Evolutionary conservation across 352 stramenopile species (phyloP).

Genomic region (Saprolegnia diclina): DNA sequence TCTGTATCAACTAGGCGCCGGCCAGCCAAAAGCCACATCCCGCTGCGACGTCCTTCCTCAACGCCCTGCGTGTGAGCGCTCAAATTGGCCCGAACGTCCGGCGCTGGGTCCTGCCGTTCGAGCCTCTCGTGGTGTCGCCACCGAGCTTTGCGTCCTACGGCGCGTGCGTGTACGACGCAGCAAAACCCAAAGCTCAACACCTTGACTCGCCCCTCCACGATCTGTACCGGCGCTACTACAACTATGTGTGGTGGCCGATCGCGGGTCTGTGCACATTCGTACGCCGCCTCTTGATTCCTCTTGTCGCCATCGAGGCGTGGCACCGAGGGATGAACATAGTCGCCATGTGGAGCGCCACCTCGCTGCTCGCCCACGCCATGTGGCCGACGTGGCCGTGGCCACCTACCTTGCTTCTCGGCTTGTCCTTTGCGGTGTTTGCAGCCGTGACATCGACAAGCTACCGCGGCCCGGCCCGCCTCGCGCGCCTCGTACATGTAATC

Average conservation of each 20-base stretch:
- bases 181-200: too few relatives aligned
- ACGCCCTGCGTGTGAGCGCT: slow-evolving; percentile 49
- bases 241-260: slow-evolving; percentile 54
- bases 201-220: too few relatives aligned
- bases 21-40: too few relatives aligned
- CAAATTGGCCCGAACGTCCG: slow-evolving; percentile 50
- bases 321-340: slow-evolving; percentile 64
- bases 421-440: too few relatives aligned
- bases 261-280: slow-evolving; percentile 63
- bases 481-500: too few relatives aligned
- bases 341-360: slow-evolving; percentile 54
- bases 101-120: slow-evolving; percentile 64
- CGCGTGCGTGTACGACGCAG: too few relatives aligned
- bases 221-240: slow-evolving; percentile 23
- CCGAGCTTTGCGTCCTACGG: slow-evolving; percentile 21
- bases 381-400: too few relatives aligned
- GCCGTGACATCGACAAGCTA: too few relatives aligned
- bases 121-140: slow-evolving; percentile 32
- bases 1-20: too few relatives aligned
- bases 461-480: too few relatives aligned
- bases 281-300: slow-evolving; percentile 61
- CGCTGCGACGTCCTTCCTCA: neutral
- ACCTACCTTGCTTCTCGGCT: too few relatives aligned
- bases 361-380: slow-evolving; percentile 49
- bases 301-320: slow-evolving; percentile 78